Evolutionary conservation across 345 rosid species (phyloP), one percentile per base, ranked within the genome.

Genomic region (Sonneratia caseolaris): DNA sequence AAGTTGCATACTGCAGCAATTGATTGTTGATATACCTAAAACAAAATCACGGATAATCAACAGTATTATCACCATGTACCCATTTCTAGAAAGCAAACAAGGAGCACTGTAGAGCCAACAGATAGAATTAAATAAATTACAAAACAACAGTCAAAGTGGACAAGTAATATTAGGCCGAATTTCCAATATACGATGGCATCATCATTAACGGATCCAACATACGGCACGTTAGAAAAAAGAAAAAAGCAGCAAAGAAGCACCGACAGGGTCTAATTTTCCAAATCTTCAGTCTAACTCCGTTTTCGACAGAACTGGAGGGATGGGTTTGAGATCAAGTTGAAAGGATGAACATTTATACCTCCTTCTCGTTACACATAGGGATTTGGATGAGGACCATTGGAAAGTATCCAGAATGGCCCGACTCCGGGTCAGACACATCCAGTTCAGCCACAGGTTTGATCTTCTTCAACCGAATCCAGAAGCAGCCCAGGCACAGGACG

Each of bases 361-460:
- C 98, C 74, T 82, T 90, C 71, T 94, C 98, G 35, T 94, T 94
- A 49, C 98, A 91, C 98, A 94, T 94, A 59, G 98, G 98, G 76
- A 94, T 91, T 84, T 94, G 98, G 67, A 94, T 88, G 42, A 94
- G 95, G 51, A 94, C 96, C 97, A 88, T 90, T 2, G 98, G 98
- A 76, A 87, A 90, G 77, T 67, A 81, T 21, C 95, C 94, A 22
- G 73, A 55, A n/a, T 82, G 82, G 14, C 97, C 96, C 47, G 91
- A 80, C 75, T 94, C 98, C 22, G 86, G 86, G 80, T 91, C 98
- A 11, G 81, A 51, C 21, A 72, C 67, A 22, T 75, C 84, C 4
- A 69, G 79, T 72, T 85, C 84, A 76, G 86, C 86, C 3, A 83
- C 73, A 10, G 98, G 96, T 79, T 87, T 87, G 74, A 94, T 89